These are phyloP conservation scores for Teratosphaeria epicoccoides DNA, from an alignment of 2,329 filamentous ascomycete genomes.

Conservation along the genomic window DNA sequence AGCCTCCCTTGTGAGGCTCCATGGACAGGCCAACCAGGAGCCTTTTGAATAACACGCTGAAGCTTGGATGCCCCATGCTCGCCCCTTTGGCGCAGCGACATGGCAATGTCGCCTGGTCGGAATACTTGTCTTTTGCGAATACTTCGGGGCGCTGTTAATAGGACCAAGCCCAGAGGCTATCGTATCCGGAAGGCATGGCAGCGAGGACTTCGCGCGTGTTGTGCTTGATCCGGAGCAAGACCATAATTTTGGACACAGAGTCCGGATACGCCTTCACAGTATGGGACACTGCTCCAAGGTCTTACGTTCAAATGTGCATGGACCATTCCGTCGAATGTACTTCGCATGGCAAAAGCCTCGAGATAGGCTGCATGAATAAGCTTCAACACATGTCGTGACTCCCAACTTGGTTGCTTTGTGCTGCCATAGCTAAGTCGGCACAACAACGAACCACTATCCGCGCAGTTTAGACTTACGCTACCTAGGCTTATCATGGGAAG, in stretches of 20 bases:
- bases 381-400: not conserved
- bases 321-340: not conserved
- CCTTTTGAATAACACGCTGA: not conserved
- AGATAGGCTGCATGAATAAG: not conserved
- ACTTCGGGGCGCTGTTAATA: not conserved
- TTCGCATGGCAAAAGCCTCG: not conserved
- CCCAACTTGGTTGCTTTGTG: too few species aligned
- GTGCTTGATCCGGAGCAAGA: not conserved
- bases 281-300: not conserved
- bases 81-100: too few species aligned
- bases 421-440: too few species aligned
- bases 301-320: not conserved
- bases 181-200: not conserved
- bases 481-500: too few species aligned
- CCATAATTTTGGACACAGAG: not conserved
- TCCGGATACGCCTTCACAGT: too few species aligned
- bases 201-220: not conserved
- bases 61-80: too few species aligned
- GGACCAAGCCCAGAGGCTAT: not conserved
- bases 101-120: not conserved
- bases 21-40: not conserved
- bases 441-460: too few species aligned
- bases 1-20: not conserved
- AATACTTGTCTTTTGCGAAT: not conserved
- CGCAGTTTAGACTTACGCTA: too few species aligned